phyloP scores from a whole-genome alignment of 305 asterid species.

The Fraxinus velutina region DNA sequence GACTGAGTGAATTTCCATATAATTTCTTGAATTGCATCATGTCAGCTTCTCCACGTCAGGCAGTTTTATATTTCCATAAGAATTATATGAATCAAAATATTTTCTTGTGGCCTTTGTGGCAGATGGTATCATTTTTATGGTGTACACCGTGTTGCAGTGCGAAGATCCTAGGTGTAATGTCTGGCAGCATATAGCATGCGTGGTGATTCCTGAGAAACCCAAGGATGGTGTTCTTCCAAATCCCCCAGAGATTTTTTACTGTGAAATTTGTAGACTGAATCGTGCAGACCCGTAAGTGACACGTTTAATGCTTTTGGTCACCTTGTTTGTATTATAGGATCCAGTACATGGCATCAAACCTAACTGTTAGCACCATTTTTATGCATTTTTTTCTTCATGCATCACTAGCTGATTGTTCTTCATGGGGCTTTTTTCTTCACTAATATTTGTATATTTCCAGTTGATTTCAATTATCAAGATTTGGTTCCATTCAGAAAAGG shows the following conservation, averaged over 20 bases:
- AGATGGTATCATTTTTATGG: slow-evolving; percentile 11
- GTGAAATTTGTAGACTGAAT: slow-evolving; percentile 84
- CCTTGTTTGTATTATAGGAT: slow-evolving; percentile 15
- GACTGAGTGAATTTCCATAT: slow-evolving; percentile 8
- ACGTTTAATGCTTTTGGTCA: slow-evolving; percentile 6
- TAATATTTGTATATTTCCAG: background rate
- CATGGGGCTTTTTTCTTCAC: slow-evolving; percentile 19
- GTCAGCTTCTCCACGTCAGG: slow-evolving; percentile 6
- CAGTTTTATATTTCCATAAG: slow-evolving; percentile 7
- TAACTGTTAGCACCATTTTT: background rate
- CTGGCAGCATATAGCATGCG: slow-evolving; percentile 94
- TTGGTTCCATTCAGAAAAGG: background rate
- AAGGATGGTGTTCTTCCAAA: slow-evolving; percentile 56
- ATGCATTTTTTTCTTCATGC: background rate
- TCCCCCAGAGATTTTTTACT: slow-evolving; percentile 74
- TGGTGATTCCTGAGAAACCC: slow-evolving; percentile 79
- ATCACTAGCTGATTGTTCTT: background rate
- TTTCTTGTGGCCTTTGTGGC: background rate
- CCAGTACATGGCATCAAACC: slow-evolving; percentile 1
- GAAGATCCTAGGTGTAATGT: slow-evolving; percentile 80
- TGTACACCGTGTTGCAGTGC: slow-evolving; percentile 63
- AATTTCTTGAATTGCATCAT: slow-evolving; percentile 7
- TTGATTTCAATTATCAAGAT: background rate
- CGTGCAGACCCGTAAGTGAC: slow-evolving; percentile 97
- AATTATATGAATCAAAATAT: background rate